These are phyloP conservation scores for Fimicolochytrium jonesii DNA, from an alignment of 192 early-diverging fungal genomes.

Conservation along the genomic window DNA sequence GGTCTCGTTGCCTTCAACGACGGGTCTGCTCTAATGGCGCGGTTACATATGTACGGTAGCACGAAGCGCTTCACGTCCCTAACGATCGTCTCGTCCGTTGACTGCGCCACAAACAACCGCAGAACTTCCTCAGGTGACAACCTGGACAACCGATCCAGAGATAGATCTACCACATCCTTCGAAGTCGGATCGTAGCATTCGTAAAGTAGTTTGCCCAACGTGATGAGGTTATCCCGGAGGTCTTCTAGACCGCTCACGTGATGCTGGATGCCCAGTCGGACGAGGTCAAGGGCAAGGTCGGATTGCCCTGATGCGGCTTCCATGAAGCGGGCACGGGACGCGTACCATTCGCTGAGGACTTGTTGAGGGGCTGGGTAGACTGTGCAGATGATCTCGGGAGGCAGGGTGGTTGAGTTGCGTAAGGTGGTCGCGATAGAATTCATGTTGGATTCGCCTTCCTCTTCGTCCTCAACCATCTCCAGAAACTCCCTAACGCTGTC, in stretches of 20 bases:
- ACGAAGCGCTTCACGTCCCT: background rate
- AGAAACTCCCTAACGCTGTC: slow-evolving; percentile 38
- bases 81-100: background rate
- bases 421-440: background rate
- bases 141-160: slow-evolving; percentile 33
- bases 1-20: too few species aligned
- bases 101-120: slow-evolving; percentile 3
- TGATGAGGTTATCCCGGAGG: slow-evolving; percentile 52
- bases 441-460: slow-evolving; percentile 15
- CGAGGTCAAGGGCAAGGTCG: slow-evolving; percentile 49
- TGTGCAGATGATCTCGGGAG: background rate
- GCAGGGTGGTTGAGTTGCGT: background rate
- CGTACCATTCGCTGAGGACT: slow-evolving; percentile 57
- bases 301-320: slow-evolving; percentile 50
- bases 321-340: slow-evolving; percentile 47
- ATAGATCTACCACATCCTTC: slow-evolving; percentile 12
- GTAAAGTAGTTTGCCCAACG: slow-evolving; percentile 57
- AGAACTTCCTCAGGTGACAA: slow-evolving; percentile 35
- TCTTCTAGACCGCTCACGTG: slow-evolving; percentile 47
- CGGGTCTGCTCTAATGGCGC: too few species aligned
- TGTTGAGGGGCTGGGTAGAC: slow-evolving; percentile 47
- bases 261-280: slow-evolving; percentile 47
- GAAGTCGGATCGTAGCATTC: slow-evolving; percentile 40
- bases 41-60: slow-evolving; percentile 21
- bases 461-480: slow-evolving; percentile 20